Conservation (phyloP, 257 asterid species). For the Thymus quinquecostatus region DNA sequence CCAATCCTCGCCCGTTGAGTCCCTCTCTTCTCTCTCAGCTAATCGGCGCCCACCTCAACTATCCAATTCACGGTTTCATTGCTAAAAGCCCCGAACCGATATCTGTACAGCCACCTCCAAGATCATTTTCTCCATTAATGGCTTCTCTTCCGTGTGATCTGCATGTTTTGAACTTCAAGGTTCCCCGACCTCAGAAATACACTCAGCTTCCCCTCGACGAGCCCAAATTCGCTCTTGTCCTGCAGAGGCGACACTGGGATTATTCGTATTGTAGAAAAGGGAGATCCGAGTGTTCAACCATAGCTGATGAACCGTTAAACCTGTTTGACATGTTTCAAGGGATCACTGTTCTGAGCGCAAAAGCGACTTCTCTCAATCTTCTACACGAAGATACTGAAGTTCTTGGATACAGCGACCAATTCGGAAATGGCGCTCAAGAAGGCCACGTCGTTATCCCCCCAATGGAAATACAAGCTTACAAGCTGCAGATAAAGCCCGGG, state of each 20-base stretch:
- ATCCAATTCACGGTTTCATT: slow-evolving; percentile 68
- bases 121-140: slow-evolving; percentile 80
- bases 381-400: slow-evolving; percentile 72
- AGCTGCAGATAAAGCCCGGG: slow-evolving; percentile 63
- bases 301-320: slow-evolving; percentile 71
- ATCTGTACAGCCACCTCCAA: slow-evolving; percentile 93
- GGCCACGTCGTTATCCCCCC: slow-evolving; percentile 86
- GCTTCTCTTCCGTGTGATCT: slow-evolving; percentile 88
- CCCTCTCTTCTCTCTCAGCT: slow-evolving; percentile 93
- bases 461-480: slow-evolving; percentile 97
- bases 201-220: slow-evolving; percentile 65
- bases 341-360: slow-evolving; percentile 59
- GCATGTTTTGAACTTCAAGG: slow-evolving; percentile 87
- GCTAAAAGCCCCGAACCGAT: slow-evolving; percentile 83
- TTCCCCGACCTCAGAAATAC: slow-evolving; percentile 75
- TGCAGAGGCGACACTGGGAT: slow-evolving; percentile 81
- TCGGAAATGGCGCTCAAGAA: slow-evolving; percentile 75
- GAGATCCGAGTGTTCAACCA: slow-evolving; percentile 66
- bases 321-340: slow-evolving; percentile 79
- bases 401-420: slow-evolving; percentile 80
- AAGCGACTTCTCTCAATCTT: slow-evolving; percentile 79
- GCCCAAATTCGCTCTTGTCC: slow-evolving; percentile 59
- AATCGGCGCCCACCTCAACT: slow-evolving; percentile 81
- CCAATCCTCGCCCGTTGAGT: slow-evolving; percentile 54
- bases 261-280: slow-evolving; percentile 74